A percentile compares a stretch with the other conserved stretches of the same genome.
Evolutionary conservation across 1,284 basidiomycete species (phyloP).

Genomic region (Neolentinus lepideus): DNA sequence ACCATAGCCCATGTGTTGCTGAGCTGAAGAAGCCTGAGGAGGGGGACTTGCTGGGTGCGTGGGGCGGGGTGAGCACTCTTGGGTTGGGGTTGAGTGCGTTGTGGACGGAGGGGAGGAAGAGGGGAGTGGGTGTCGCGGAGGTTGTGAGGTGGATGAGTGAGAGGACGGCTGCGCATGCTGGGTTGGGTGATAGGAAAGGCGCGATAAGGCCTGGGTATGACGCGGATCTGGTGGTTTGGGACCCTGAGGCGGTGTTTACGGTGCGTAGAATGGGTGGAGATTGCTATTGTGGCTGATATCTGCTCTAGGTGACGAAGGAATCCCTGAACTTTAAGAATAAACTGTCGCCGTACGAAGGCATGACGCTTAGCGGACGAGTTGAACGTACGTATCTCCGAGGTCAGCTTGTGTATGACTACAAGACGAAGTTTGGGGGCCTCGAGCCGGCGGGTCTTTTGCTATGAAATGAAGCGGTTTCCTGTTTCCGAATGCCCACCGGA

Average conservation of each 20-base stretch:
- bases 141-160: conserved; percentile 72
- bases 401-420: conserved; percentile 50
- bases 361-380: conserved; percentile 63
- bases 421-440: conserved; percentile 25
- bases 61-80: conserved; percentile 89
- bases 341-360: conserved; percentile 80
- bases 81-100: conserved; percentile 82
- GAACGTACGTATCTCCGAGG: conserved; percentile 76
- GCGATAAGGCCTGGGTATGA: conserved; percentile 66
- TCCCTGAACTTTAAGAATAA: conserved; percentile 87
- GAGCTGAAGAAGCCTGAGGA: conserved; percentile 77
- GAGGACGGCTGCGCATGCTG: conserved; percentile 72
- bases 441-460: conserved; percentile 26
- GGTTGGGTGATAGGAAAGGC: conserved; percentile 66
- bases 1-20: conserved; percentile 86
- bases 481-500: too few relatives aligned
- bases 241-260: conserved; percentile 59
- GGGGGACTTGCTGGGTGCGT: conserved; percentile 80
- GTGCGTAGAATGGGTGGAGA: conserved; percentile 30
- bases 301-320: conserved; percentile 60
- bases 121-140: conserved; percentile 50
- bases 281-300: conserved; percentile 1
- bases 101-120: conserved; percentile 71
- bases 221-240: conserved; percentile 83
- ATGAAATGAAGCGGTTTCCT: too few relatives aligned